phyloP scores from a whole-genome alignment of 139 green algal species.

The Zygnema circumcarinatum region DNA sequence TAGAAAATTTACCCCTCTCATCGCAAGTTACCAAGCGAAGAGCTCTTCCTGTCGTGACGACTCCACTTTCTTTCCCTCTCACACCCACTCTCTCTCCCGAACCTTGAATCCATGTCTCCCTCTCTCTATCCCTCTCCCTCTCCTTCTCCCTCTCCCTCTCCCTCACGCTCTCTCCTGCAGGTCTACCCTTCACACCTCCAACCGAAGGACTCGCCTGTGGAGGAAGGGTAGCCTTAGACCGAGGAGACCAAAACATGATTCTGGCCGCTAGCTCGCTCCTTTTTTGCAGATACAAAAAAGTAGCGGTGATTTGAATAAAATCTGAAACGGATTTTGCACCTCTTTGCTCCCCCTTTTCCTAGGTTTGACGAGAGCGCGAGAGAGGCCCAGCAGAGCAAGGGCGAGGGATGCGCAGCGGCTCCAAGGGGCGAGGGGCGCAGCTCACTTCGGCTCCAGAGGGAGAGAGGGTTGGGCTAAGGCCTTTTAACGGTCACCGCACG shows the following conservation, averaged over 20 bases:
- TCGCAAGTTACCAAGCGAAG: slow-evolving; percentile 51
- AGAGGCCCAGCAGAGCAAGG: no score
- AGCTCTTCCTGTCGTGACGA: slow-evolving; percentile 21
- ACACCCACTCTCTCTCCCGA: no score
- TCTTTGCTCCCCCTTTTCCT: not conserved
- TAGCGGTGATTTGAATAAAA: not conserved
- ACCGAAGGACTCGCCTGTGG: no score
- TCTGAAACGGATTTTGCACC: not conserved
- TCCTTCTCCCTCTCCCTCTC: not conserved
- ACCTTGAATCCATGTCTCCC: not conserved
- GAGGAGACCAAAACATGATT: not conserved
- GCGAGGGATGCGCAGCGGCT: no score
- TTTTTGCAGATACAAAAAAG: not conserved
- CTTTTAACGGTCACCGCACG: no score
- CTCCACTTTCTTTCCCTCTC: no score
- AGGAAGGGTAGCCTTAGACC: not conserved
- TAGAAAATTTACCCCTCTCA: slow-evolving; percentile 73
- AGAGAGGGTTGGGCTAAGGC: no score
- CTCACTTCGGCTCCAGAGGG: no score
- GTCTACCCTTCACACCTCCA: not conserved
- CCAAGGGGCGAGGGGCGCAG: no score
- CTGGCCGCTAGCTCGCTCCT: not conserved
- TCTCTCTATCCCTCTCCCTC: not conserved
- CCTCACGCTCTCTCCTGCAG: not conserved
- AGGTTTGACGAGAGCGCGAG: not conserved